These are phyloP conservation scores for Stemphylium beticola DNA, from an alignment of 2,329 filamentous ascomycete genomes.

Conservation along the genomic window DNA sequence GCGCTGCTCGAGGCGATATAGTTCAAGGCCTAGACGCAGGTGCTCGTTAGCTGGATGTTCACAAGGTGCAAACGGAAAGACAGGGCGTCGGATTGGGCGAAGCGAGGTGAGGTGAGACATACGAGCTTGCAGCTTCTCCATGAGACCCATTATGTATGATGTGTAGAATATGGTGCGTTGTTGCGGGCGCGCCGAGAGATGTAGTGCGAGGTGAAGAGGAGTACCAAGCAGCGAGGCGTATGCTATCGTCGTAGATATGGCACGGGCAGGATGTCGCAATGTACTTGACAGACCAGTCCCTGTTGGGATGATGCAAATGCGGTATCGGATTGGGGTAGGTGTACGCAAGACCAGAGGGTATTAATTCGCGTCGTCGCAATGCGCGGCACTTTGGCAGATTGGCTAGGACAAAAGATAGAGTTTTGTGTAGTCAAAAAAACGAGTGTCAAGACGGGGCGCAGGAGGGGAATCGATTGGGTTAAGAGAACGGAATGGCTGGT, in stretches of 20 bases:
- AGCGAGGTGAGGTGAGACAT: slow-evolving; percentile 23
- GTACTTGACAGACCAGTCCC: slow-evolving; percentile 25
- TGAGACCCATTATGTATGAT: slow-evolving; percentile 44
- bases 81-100: background rate
- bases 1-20: slow-evolving; percentile 93
- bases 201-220: slow-evolving; percentile 10
- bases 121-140: slow-evolving; percentile 52
- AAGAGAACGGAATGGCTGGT: slow-evolving; percentile 21
- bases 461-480: background rate
- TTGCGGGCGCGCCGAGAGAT: slow-evolving; percentile 10
- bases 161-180: slow-evolving; percentile 6
- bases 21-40: slow-evolving; percentile 70
- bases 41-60: slow-evolving; percentile 9
- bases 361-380: background rate
- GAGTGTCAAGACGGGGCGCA: slow-evolving; percentile 5
- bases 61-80: slow-evolving; percentile 4
- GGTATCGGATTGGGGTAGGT: slow-evolving; percentile 18
- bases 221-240: slow-evolving; percentile 16
- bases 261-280: slow-evolving; percentile 10
- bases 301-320: slow-evolving; percentile 31
- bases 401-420: background rate
- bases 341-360: slow-evolving; percentile 1
- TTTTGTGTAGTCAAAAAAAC: background rate
- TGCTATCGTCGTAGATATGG: slow-evolving; percentile 25
- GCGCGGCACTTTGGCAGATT: background rate